These are phyloP conservation scores for Termitomyces sp. DNA, from an alignment of 768 basidiomycete genomes.

Conservation along the genomic window DNA sequence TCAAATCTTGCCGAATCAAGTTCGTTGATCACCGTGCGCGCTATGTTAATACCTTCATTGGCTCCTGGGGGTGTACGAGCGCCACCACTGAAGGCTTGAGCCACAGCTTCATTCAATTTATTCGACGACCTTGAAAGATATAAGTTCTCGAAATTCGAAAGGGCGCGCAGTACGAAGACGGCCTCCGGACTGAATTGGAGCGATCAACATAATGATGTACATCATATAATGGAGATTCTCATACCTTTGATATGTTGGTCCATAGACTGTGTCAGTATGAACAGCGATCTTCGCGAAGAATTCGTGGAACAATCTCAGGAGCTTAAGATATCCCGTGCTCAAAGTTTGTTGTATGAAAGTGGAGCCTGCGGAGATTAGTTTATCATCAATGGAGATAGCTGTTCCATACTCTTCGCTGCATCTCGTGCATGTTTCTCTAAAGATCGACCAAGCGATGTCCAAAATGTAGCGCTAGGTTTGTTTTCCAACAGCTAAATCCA, in stretches of 20 bases:
- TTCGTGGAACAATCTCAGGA: conserved; percentile 90
- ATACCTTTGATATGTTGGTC: conserved; percentile 78
- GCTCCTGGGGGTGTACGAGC: conserved; percentile 63
- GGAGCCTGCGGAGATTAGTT: conserved; percentile 47
- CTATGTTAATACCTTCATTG: conserved; percentile 71
- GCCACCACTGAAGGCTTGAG: conserved; percentile 71
- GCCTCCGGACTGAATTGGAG: conserved; percentile 76
- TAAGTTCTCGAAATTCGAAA: conserved; percentile 80
- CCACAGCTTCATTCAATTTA: conserved; percentile 79
- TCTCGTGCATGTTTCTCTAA: conserved; percentile 83
- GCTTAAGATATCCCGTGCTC: conserved; percentile 77
- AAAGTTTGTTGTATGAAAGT: conserved; percentile 89
- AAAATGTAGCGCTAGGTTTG: conserved; percentile 88
- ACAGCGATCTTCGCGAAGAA: conserved; percentile 95
- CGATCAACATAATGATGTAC: neutral
- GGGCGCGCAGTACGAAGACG: conserved; percentile 75
- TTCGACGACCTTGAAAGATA: conserved; percentile 83
- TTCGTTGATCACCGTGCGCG: conserved; percentile 81
- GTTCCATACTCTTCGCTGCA: conserved; percentile 60
- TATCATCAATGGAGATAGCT: neutral
- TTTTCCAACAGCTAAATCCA: conserved; percentile 68
- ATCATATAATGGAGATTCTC: neutral
- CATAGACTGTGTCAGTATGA: conserved; percentile 93
- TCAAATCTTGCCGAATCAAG: conserved; percentile 92
- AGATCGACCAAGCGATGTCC: conserved; percentile 74